phyloP scores from a whole-genome alignment of 768 basidiomycete genomes.

The Boletus rufocinnamomeus region DNA sequence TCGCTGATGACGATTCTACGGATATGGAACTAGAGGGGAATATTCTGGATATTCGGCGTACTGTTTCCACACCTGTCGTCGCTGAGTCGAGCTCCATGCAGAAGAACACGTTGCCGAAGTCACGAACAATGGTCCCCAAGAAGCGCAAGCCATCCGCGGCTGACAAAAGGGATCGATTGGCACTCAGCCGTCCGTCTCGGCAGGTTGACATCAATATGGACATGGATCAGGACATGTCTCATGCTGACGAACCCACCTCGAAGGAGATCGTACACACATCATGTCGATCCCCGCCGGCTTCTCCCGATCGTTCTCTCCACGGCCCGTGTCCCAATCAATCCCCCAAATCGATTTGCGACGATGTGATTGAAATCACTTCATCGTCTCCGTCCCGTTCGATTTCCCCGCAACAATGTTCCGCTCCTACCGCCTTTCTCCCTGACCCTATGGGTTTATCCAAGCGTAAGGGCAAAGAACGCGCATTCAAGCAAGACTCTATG shows the following conservation, averaged over 20 bases:
- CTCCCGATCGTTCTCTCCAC: conserved; percentile 14
- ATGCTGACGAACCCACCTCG: conserved; percentile 8
- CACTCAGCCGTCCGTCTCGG: conserved; percentile 45
- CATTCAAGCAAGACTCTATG: neutral
- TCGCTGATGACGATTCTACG: conserved; percentile 64
- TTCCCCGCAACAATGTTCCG: conserved; percentile 13
- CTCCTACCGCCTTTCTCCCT: neutral
- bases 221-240: conserved; percentile 46
- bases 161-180: conserved; percentile 31
- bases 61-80: conserved; percentile 48
- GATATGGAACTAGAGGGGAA: conserved; percentile 69
- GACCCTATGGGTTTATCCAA: neutral
- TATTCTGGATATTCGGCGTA: conserved; percentile 48
- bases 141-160: conserved; percentile 18
- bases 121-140: conserved; percentile 43
- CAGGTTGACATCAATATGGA: conserved; percentile 54
- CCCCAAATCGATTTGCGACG: conserved; percentile 24
- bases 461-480: conserved; percentile 16
- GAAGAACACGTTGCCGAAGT: conserved; percentile 45
- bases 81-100: conserved; percentile 34
- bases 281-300: conserved; percentile 12
- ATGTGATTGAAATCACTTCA: conserved; percentile 37
- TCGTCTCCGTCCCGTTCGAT: conserved; percentile 28
- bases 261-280: conserved; percentile 6
- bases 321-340: conserved; percentile 10